These are phyloP conservation scores for Leccinum pseudoinsigne DNA, from an alignment of 1,284 basidiomycete genomes.

Conservation along the genomic window DNA sequence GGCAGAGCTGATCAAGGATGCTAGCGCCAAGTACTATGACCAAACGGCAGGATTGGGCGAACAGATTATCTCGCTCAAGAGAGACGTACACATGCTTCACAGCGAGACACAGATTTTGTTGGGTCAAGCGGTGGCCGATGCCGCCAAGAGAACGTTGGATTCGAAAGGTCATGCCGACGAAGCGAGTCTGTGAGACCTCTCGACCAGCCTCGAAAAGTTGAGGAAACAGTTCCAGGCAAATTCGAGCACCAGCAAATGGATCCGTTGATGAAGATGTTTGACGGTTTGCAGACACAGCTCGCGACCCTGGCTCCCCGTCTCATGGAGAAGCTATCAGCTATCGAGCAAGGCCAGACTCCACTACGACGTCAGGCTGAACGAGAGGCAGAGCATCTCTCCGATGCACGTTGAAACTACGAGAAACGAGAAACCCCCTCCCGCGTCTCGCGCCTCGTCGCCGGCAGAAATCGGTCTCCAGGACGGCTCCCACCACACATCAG, in stretches of 20 bases:
- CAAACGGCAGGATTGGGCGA: slow-evolving; percentile 37
- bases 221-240: slow-evolving; percentile 14
- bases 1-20: slow-evolving; percentile 39
- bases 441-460: slow-evolving; percentile 4
- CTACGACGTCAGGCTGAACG: slow-evolving; percentile 14
- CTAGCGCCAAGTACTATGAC: slow-evolving; percentile 37
- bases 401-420: slow-evolving; percentile 3
- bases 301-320: slow-evolving; percentile 24
- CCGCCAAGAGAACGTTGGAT: slow-evolving; percentile 3
- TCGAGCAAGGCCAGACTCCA: slow-evolving; percentile 27
- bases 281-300: slow-evolving; percentile 23
- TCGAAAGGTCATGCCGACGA: slow-evolving; percentile 1
- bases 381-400: slow-evolving; percentile 5
- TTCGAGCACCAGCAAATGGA: slow-evolving; percentile 20
- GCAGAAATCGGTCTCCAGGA: slow-evolving; percentile 2
- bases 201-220: slow-evolving; percentile 25
- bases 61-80: slow-evolving; percentile 38
- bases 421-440: slow-evolving; percentile 5
- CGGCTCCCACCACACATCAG: background rate
- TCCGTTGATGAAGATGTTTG: slow-evolving; percentile 25
- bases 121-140: slow-evolving; percentile 9
- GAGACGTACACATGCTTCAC: slow-evolving; percentile 35
- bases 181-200: slow-evolving; percentile 18
- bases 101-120: slow-evolving; percentile 25
- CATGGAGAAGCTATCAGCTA: slow-evolving; percentile 27